phyloP scores from a whole-genome alignment of 108 stramenopile species.

The Pseudonitzschia multiseries region DNA sequence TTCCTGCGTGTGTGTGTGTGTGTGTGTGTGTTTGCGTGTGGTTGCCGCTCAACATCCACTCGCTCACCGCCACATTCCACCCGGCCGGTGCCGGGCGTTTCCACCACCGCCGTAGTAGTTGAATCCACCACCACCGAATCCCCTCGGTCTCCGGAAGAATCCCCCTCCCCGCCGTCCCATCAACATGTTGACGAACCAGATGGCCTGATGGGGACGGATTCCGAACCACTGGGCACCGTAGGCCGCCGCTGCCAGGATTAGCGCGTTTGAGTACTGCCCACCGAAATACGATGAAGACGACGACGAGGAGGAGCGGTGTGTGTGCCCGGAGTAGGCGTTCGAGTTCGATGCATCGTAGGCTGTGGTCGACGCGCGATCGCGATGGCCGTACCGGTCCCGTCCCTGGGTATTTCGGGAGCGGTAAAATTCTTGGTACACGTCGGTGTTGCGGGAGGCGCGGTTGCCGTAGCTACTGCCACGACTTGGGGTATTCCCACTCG shows the following conservation, averaged over 20 bases:
- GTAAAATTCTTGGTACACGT: slow-evolving; percentile 4
- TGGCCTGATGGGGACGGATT: slow-evolving; percentile 63
- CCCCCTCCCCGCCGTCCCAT: not conserved
- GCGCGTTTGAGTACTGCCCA: slow-evolving; percentile 15
- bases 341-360: not conserved
- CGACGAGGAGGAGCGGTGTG: not conserved
- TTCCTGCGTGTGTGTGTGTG: too few species aligned
- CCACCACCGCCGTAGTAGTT: not conserved
- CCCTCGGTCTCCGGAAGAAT: not conserved
- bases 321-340: not conserved
- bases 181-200: slow-evolving; percentile 40
- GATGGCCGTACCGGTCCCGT: not conserved
- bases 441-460: not conserved
- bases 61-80: slow-evolving; percentile 6
- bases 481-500: slow-evolving; percentile 15
- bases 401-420: not conserved
- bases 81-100: not conserved
- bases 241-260: slow-evolving; percentile 39
- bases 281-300: too few species aligned
- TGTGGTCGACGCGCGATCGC: too few species aligned
- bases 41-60: not conserved
- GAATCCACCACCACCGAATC: not conserved
- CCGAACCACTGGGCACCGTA: slow-evolving; percentile 57
- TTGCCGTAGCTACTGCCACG: not conserved
- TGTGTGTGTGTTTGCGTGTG: too few species aligned